phyloP scores from a whole-genome alignment of 164 flowering plant species.

The Vitis rotundifolia region DNA sequence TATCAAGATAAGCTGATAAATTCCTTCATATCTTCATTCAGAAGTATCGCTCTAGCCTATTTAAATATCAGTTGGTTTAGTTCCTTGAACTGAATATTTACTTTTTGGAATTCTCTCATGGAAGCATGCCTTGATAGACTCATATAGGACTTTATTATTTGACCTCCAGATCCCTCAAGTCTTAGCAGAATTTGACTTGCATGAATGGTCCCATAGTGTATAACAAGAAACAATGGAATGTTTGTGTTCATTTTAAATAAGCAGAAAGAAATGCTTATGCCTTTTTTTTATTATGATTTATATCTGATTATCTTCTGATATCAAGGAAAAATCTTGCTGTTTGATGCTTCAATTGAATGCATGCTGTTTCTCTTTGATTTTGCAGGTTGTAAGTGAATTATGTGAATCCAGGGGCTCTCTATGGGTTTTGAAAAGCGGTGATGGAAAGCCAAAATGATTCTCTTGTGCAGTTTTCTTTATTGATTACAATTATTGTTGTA shows the following conservation, averaged over 20 bases:
- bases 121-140: neutral
- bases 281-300: neutral
- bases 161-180: neutral
- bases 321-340: neutral
- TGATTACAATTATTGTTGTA: neutral
- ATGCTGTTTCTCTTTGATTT: neutral
- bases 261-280: neutral
- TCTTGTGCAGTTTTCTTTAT: neutral
- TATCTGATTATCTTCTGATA: neutral
- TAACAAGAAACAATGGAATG: neutral
- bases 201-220: neutral
- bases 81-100: too few relatives aligned
- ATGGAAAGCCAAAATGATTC: conserved; percentile 36
- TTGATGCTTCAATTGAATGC: neutral
- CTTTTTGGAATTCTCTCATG: neutral
- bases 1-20: too few relatives aligned
- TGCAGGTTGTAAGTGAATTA: conserved; percentile 63
- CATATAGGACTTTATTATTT: neutral
- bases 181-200: neutral
- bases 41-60: too few relatives aligned
- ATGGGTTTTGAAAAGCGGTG: conserved; percentile 67
- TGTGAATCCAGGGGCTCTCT: conserved; percentile 45
- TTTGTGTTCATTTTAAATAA: neutral
- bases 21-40: too few relatives aligned
- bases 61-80: too few relatives aligned